phyloP scores from a whole-genome alignment of 208 protist species.

The Naegleria fowleri region DNA sequence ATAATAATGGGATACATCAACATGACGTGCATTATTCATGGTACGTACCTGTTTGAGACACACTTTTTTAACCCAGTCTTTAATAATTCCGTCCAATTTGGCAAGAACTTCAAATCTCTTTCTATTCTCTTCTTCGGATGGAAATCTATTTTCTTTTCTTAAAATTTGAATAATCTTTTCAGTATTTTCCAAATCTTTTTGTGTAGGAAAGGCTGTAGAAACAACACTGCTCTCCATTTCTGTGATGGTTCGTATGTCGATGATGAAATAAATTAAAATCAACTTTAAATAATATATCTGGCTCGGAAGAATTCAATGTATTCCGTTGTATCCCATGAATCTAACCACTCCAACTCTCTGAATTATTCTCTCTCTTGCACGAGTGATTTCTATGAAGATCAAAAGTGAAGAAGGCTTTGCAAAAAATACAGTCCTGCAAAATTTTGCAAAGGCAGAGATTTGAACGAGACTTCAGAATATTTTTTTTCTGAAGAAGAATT shows the following conservation, averaged over 20 bases:
- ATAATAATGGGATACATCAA: neutral
- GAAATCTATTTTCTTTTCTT: neutral
- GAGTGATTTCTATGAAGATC: too few relatives aligned
- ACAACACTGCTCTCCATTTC: neutral
- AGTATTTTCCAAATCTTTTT: neutral
- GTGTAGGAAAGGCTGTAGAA: neutral
- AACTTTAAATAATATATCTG: too few relatives aligned
- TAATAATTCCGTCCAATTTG: neutral
- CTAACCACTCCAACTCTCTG: too few relatives aligned
- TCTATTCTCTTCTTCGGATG: neutral
- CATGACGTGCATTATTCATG: neutral
- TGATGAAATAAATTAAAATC: too few relatives aligned
- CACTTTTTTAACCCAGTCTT: neutral
- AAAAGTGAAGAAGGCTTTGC: too few relatives aligned
- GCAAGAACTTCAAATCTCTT: constrained; percentile 10
- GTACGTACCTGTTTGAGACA: constrained; percentile 57
- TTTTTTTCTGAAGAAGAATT: too few relatives aligned
- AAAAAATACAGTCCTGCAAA: too few relatives aligned
- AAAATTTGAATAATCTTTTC: neutral
- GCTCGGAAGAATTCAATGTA: too few relatives aligned
- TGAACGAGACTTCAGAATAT: too few relatives aligned
- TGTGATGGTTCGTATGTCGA: neutral
- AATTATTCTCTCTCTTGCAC: too few relatives aligned
- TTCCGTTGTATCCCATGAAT: too few relatives aligned
- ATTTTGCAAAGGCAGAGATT: too few relatives aligned